These are phyloP conservation scores for Kluyveromyces lactis DNA, from an alignment of 805 yeast genomes.

Conservation along the genomic window DNA sequence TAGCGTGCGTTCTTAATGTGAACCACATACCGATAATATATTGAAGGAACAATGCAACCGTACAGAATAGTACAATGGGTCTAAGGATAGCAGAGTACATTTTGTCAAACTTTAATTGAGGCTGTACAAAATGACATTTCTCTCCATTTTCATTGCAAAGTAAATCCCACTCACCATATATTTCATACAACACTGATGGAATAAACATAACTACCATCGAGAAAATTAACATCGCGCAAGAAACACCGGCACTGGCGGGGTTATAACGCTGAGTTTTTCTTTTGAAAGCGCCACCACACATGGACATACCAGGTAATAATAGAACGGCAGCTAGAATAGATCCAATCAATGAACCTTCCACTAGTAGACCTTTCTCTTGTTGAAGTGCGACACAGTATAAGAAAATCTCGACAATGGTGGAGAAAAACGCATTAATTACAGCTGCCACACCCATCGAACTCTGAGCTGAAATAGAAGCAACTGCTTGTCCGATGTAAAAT, in stretches of 20 bases:
- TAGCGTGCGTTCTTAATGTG: conserved; percentile 93
- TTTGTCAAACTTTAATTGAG: conserved; percentile 59
- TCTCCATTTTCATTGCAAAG: conserved; percentile 39
- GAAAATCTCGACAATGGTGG: conserved; percentile 90
- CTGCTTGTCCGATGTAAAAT: conserved; percentile 96
- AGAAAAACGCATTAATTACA: conserved; percentile 93
- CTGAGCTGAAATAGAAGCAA: conserved; percentile 97
- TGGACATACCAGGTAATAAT: conserved; percentile 84
- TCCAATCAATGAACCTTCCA: conserved; percentile 94
- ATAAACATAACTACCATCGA: conserved; percentile 88
- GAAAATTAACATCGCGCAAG: conserved; percentile 88
- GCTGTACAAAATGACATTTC: conserved; percentile 70
- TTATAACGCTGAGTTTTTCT: conserved; percentile 92
- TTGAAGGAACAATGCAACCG: conserved; percentile 69
- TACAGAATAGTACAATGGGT: conserved; percentile 79
- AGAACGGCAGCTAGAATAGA: conserved; percentile 88
- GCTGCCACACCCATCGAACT: conserved; percentile 99
- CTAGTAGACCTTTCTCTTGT: conserved; percentile 79
- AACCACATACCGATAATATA: conserved; percentile 86
- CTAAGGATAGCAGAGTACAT: conserved; percentile 61
- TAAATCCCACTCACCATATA: conserved; percentile 80
- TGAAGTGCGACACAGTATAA: conserved; percentile 84
- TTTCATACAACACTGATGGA: conserved; percentile 83
- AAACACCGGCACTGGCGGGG: conserved; percentile 94
- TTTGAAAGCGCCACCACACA: conserved; percentile 95